These are phyloP conservation scores for Cymbidium sinense DNA, from an alignment of 106 monocot genomes.

Conservation along the genomic window DNA sequence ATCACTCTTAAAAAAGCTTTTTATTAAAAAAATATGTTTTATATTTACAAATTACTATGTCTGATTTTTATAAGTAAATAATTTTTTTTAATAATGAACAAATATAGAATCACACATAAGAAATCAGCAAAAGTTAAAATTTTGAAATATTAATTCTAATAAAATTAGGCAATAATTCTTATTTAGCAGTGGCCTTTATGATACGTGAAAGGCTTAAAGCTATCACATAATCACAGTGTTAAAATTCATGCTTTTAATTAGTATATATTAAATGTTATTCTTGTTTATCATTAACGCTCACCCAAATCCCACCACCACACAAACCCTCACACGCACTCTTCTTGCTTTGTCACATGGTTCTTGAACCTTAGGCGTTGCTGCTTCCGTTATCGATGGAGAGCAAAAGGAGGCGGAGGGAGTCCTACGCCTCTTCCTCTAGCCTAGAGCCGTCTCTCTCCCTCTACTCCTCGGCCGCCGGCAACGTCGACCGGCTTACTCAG, in stretches of 20 bases:
- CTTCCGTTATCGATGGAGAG: not conserved
- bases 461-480: not conserved
- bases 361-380: not conserved
- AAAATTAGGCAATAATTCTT: too few species aligned
- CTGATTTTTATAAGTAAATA: too few species aligned
- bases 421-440: constrained; percentile 9
- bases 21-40: too few species aligned
- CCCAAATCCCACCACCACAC: not conserved
- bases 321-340: not conserved
- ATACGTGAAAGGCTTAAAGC: not conserved
- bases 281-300: not conserved
- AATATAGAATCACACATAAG: too few species aligned
- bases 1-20: too few species aligned
- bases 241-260: not conserved
- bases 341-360: not conserved
- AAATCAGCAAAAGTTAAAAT: too few species aligned
- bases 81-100: too few species aligned
- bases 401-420: constrained; percentile 3
- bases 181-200: not conserved
- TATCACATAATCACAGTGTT: not conserved
- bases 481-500: constrained; percentile 22
- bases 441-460: not conserved
- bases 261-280: not conserved
- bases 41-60: too few species aligned
- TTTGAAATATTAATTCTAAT: too few species aligned